A percentile compares a stretch with the other conserved stretches of the same genome.
These are phyloP conservation scores for Collybia sp. DNA, from an alignment of 768 basidiomycete species.

Conservation along the genomic window DNA sequence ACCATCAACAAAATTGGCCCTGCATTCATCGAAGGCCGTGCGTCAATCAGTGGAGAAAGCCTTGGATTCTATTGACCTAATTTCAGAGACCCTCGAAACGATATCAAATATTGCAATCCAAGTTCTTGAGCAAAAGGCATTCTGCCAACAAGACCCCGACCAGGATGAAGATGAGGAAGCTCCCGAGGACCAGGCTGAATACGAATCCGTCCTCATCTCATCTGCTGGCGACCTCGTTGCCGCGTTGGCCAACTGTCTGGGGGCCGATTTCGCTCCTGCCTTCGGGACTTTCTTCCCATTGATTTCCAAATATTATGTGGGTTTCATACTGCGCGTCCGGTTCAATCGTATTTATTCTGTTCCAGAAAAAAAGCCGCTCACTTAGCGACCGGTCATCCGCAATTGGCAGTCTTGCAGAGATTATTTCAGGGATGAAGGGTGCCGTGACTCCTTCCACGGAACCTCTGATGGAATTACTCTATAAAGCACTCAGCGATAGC, in stretches of 20 bases:
- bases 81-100: slow-evolving; percentile 57
- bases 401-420: slow-evolving; percentile 92
- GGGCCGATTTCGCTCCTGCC: slow-evolving; percentile 74
- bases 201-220: slow-evolving; percentile 92
- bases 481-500: slow-evolving; percentile 72
- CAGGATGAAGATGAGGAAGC: slow-evolving; percentile 85
- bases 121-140: slow-evolving; percentile 89
- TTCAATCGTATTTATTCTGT: background rate
- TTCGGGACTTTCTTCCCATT: slow-evolving; percentile 87
- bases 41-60: slow-evolving; percentile 21
- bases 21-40: slow-evolving; percentile 75
- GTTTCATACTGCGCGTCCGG: slow-evolving; percentile 20
- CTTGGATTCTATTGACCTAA: slow-evolving; percentile 4
- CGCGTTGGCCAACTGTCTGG: slow-evolving; percentile 81
- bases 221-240: slow-evolving; percentile 94
- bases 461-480: slow-evolving; percentile 79
- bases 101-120: slow-evolving; percentile 80
- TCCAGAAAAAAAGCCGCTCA: slow-evolving; percentile 79
- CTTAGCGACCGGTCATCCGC: slow-evolving; percentile 90
- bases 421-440: slow-evolving; percentile 87
- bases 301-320: slow-evolving; percentile 88
- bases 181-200: slow-evolving; percentile 89
- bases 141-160: slow-evolving; percentile 96
- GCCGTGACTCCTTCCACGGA: slow-evolving; percentile 84
- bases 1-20: slow-evolving; percentile 91